Evolutionary conservation across 2,329 filamentous ascomycete genomes (phyloP), one percentile per base, ranked within the genome.

Genomic region (Bipolaris zeicola): DNA sequence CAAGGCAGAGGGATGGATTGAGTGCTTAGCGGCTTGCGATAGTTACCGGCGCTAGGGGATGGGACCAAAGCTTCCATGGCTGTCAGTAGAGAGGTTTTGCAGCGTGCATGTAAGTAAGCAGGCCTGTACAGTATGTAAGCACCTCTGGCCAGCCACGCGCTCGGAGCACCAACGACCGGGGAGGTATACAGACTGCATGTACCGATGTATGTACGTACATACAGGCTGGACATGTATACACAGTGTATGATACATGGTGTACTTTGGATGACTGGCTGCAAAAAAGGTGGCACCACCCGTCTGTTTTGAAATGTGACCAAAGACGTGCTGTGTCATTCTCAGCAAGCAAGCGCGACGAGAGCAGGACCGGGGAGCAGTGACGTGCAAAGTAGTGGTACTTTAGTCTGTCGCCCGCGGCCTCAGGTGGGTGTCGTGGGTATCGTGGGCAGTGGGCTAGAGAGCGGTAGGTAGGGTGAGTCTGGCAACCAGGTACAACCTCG

Each of bases 31-130:
- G 59, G 59, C 51, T 41, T 45, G 24, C 47, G 37, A 56, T 61
- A 53, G 58, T 59, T 63, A 59, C 62, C 51, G 62, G 60, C 60
- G 51, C 62, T 64, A 62, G 50, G 39, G 36, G 26, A 52, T 47
- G 22, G 39, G 42, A 47, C 44, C 37, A 50, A 57, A 48, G 56
- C 53, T 52, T 49, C 42, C 7, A 45, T 55, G 45, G 53, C 53
- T 52, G 46, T 38, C 6, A 38, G 42, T 64, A 64, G 55, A 63
- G 49, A 22, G 62, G 14, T 63, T 64, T 31, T 55, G 44, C 41
- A 14, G 20, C 14, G 10, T 13, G 6, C 20, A 14, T 22, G 26
- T 28, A 28, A 28, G 26, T 28, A 28, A 28, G 26, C 26, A 28
- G 26, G 7, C 8, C 8, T 26, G 36, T 37, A 16, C 36, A 24